Base-by-base conservation (phyloP, 306 rosid genomes). In the Pyrus bretschneideri region DNA sequence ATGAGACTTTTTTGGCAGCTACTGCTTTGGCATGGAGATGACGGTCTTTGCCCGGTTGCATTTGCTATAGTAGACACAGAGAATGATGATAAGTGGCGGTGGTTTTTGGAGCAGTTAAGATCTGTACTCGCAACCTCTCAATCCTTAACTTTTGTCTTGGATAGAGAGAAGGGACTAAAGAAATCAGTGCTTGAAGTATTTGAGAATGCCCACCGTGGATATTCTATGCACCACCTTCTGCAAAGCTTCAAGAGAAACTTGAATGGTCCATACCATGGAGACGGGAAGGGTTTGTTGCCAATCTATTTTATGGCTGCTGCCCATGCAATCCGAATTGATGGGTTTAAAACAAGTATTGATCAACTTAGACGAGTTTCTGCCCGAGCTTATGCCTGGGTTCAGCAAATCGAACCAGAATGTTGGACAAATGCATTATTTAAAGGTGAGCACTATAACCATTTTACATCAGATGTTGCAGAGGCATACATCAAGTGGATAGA, bases 11-110 rank as follows among this genome's bases (percentile, higher is more conserved):
- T 33, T 63, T 87, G 67, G 69, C 89, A 5, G 91, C 89, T 45
- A 73, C 86, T 81, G 83, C 91, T 14, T 62, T 87, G 75, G 91
- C n/a, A 87, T 59, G 89, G 87, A 45, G 79, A 87, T 51, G 91
- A 87, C 5, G 62, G 81, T 74, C 65, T 79, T 70, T 85, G 85
- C 46, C 89, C 89, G 0, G 86, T 87, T 74, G 89, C 89, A 81
- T 83, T 83, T 75, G 86, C 84, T 52, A 68, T 85, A 21, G 87
- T 76, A 12, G 89, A 87, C 63, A 19, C 55, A 5, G 86, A 87
- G 87, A 87, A 79, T 67, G 73, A 74, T 57, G 83, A 83, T 59
- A 83, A 54, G 69, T 85, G 91, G 91, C 80, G 42, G 31, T 87
- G 89, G 89, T 87, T 87, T 81, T 55, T 87, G 75, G 82, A 83